A percentile compares a stretch with the other conserved stretches of the same genome.
Evolutionary conservation across 345 rosid species (phyloP).

Genomic region (Populus nigra): DNA sequence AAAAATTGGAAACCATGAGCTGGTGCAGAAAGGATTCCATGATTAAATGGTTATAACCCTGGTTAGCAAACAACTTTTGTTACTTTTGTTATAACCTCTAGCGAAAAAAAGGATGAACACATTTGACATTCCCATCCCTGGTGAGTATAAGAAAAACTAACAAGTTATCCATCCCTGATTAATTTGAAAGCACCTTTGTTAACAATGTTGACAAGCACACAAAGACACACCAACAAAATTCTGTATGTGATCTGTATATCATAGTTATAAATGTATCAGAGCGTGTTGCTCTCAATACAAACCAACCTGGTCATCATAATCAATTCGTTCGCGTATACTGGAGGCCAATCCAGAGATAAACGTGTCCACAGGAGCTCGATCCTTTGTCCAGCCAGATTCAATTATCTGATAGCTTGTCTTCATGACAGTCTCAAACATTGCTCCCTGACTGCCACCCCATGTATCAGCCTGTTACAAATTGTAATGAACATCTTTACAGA

Average conservation of each 20-base stretch:
- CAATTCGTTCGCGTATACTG: conserved; percentile 87
- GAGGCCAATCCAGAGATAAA: conserved; percentile 87
- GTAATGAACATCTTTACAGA: conserved; percentile 5
- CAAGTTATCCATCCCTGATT: not conserved
- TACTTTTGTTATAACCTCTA: not conserved
- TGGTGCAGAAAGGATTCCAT: not conserved
- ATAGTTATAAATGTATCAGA: not conserved
- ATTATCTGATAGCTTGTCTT: conserved; percentile 81
- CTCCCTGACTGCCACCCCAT: conserved; percentile 71
- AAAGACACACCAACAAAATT: not conserved
- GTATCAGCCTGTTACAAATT: conserved; percentile 71
- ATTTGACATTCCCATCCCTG: conserved; percentile 1
- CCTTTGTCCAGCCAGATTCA: conserved; percentile 91
- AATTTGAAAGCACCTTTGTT: not conserved
- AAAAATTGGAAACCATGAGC: not conserved
- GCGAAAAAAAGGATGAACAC: not conserved
- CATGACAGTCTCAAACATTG: conserved; percentile 80
- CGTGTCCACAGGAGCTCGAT: conserved; percentile 94
- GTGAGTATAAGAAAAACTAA: not conserved
- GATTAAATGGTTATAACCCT: conserved; percentile 5
- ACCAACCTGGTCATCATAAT: conserved; percentile 83
- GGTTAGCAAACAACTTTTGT: conserved; percentile 2
- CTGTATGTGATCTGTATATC: not conserved
- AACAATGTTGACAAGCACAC: not conserved
- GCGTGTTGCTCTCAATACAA: not conserved